Evolutionary conservation across 2,329 filamentous ascomycete species (phyloP).

Genomic region (Tolypocladium amazonense): DNA sequence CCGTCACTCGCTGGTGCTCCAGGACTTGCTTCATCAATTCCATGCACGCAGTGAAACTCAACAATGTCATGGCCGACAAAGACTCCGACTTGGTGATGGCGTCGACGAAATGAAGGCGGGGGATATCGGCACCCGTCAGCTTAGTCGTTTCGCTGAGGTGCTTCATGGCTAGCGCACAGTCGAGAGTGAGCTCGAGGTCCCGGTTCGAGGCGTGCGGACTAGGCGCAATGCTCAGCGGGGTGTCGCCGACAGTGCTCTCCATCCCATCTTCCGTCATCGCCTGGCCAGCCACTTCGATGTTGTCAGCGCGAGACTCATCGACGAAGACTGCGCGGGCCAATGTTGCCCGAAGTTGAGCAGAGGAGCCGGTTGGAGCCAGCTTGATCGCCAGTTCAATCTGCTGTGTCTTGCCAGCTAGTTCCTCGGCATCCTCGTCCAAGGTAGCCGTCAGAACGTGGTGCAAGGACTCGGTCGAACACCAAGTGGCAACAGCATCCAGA

Average conservation of each 20-base stretch:
- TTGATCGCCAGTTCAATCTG: conserved; percentile 59
- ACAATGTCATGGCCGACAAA: conserved; percentile 36
- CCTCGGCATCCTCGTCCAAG: conserved; percentile 39
- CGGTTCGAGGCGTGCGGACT: conserved; percentile 28
- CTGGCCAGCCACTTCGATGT: conserved; percentile 45
- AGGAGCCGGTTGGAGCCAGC: conserved; percentile 68
- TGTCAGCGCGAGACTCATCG: conserved; percentile 40
- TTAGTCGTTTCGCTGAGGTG: conserved; percentile 39
- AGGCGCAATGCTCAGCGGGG: conserved; percentile 34
- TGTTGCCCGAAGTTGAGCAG: conserved; percentile 51
- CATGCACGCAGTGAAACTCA: conserved; percentile 49
- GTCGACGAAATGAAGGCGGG: conserved; percentile 36
- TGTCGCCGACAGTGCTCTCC: conserved; percentile 11
- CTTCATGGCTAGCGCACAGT: conserved; percentile 50
- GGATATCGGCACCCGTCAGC: conserved; percentile 20
- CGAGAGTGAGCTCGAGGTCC: conserved; percentile 46
- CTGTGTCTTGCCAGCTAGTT: conserved; percentile 11
- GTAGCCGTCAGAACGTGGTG: conserved; percentile 57
- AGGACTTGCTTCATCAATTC: conserved; percentile 45
- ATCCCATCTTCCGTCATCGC: conserved; percentile 28
- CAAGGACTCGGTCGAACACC: conserved; percentile 71
- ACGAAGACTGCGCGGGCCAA: conserved; percentile 48
- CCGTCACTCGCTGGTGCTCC: conserved; percentile 33
- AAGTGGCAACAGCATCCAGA: conserved; percentile 81
- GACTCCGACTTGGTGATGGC: conserved; percentile 33